Conservation (phyloP, 1,284 basidiomycete genomes). For the Inonotus obliquus region DNA sequence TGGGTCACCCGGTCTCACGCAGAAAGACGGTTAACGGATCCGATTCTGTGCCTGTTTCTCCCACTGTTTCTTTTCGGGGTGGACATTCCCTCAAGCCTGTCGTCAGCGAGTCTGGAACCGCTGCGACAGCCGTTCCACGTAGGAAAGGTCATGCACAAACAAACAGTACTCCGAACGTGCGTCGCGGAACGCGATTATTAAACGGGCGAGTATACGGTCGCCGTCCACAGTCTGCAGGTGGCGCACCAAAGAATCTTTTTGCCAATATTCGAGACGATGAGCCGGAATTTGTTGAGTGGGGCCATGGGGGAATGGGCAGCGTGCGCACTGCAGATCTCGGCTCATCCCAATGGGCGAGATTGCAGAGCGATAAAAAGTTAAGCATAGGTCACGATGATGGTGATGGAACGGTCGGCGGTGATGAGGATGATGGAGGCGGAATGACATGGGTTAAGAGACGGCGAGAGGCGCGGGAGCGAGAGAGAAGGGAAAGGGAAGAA, state of each 20-base stretch:
- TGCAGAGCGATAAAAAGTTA: slow-evolving; percentile 30
- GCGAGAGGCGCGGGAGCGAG: slow-evolving; percentile 49
- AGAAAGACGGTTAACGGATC: slow-evolving; percentile 17
- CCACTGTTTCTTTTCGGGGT: slow-evolving; percentile 6
- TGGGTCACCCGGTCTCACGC: slow-evolving; percentile 17
- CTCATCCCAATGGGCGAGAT: slow-evolving; percentile 33
- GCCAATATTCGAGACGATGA: slow-evolving; percentile 48
- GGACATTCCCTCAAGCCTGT: slow-evolving; percentile 11
- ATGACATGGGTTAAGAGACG: slow-evolving; percentile 66
- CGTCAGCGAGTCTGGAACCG: slow-evolving; percentile 7
- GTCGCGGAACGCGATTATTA: slow-evolving; percentile 50
- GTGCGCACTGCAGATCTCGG: slow-evolving; percentile 37
- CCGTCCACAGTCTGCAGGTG: slow-evolving; percentile 15
- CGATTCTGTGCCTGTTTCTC: slow-evolving; percentile 4
- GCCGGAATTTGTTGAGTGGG: slow-evolving; percentile 81
- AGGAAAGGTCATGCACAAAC: slow-evolving; percentile 19
- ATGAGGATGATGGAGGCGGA: slow-evolving; percentile 66
- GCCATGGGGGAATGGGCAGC: slow-evolving; percentile 79
- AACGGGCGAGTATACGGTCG: slow-evolving; percentile 71
- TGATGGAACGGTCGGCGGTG: slow-evolving; percentile 33
- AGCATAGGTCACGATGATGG: slow-evolving; percentile 27
- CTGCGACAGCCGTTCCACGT: not conserved
- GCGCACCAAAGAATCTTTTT: slow-evolving; percentile 26
- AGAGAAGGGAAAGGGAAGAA: slow-evolving; percentile 24
- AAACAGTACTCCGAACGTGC: slow-evolving; percentile 24